These are phyloP conservation scores for Yamagishiella unicocca DNA, from an alignment of 139 green algal species.

Conservation along the genomic window DNA sequence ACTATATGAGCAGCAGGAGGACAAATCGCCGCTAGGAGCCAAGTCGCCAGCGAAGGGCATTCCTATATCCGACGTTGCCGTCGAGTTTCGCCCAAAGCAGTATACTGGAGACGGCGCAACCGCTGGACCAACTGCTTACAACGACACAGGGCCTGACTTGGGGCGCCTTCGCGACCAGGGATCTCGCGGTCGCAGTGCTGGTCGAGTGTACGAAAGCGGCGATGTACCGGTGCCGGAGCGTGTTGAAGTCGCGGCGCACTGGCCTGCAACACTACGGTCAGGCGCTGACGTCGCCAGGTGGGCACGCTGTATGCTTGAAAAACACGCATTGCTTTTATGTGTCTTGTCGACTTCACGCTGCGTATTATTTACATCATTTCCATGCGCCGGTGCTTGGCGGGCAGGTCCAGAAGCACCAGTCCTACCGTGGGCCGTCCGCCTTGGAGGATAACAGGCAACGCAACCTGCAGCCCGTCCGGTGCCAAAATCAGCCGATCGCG, in stretches of 20 bases:
- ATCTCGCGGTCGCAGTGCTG: not conserved
- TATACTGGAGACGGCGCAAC: too few relatives aligned
- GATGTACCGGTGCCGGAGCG: not conserved
- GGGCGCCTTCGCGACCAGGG: not conserved
- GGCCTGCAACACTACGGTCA: slow-evolving; percentile 3
- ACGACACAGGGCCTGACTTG: not conserved
- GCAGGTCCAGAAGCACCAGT: slow-evolving; percentile 26
- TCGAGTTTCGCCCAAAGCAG: too few relatives aligned
- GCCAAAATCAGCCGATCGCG: not conserved
- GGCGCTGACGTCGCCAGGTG: not conserved
- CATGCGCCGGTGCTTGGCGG: too few relatives aligned
- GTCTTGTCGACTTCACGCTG: too few relatives aligned
- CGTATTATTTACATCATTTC: too few relatives aligned
- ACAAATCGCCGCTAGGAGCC: too few relatives aligned
- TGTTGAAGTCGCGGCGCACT: slow-evolving; percentile 1
- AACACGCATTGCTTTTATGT: too few relatives aligned
- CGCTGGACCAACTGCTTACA: not conserved
- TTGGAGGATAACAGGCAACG: not conserved
- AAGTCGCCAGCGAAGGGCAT: too few relatives aligned
- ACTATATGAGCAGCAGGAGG: too few relatives aligned
- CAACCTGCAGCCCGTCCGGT: not conserved
- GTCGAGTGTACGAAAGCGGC: not conserved
- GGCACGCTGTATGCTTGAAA: too few relatives aligned
- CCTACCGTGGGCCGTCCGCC: not conserved
- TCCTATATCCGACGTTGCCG: too few relatives aligned